phyloP scores from a whole-genome alignment of 257 asterid genomes.

The Leptodermis oblonga region DNA sequence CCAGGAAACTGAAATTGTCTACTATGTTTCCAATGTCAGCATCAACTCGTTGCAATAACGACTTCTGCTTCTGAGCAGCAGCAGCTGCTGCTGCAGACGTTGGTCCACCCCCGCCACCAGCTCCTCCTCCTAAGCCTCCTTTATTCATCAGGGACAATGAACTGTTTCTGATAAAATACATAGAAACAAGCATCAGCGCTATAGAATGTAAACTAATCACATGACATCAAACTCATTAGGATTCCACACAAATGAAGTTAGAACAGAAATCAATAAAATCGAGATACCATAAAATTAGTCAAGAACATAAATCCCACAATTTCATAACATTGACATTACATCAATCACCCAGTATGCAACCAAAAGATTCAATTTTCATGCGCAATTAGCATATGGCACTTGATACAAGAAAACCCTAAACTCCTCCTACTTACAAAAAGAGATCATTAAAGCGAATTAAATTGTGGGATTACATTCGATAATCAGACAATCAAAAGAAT shows the following conservation, averaged over 20 bases:
- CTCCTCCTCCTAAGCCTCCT: constrained; percentile 43
- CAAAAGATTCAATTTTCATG: neutral
- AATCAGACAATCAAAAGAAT: too few relatives aligned
- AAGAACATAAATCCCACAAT: neutral
- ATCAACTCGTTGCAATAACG: constrained; percentile 76
- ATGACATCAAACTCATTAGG: neutral
- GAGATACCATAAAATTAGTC: neutral
- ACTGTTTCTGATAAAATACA: neutral
- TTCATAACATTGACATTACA: neutral
- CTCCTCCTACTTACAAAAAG: too few relatives aligned
- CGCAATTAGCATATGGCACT: neutral
- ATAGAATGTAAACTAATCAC: neutral
- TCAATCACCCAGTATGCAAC: neutral
- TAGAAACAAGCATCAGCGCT: neutral
- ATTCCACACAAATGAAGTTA: neutral
- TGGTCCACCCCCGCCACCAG: constrained; percentile 59
- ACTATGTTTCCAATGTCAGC: constrained; percentile 73
- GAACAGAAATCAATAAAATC: neutral
- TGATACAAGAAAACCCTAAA: neutral
- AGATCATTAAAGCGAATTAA: too few relatives aligned
- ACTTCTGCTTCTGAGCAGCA: constrained; percentile 83
- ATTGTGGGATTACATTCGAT: too few relatives aligned
- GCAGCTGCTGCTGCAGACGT: constrained; percentile 69
- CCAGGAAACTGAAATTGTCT: constrained; percentile 72
- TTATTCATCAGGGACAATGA: constrained; percentile 48